phyloP scores from a whole-genome alignment of 2,329 filamentous ascomycete species.

The Biscogniauxia marginata region DNA sequence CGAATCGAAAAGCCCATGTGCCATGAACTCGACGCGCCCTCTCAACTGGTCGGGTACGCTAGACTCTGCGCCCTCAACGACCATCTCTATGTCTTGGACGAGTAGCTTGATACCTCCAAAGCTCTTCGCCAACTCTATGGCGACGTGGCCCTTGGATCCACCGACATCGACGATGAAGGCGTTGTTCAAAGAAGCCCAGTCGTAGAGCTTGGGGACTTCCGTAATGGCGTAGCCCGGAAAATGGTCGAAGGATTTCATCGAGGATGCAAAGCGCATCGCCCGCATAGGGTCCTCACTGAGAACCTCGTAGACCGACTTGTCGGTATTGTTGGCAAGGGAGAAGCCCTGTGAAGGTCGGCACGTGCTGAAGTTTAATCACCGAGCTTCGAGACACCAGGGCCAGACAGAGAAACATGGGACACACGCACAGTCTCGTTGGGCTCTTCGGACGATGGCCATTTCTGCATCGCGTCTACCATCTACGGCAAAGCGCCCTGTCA shows the following conservation, averaged over 20 bases:
- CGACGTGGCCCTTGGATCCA: conserved; percentile 18
- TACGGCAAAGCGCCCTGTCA: conserved; percentile 7
- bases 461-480: conserved; percentile 22
- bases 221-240: conserved; percentile 13
- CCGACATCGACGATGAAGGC: conserved; percentile 21
- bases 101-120: conserved; percentile 20
- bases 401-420: conserved; percentile 9
- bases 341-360: conserved; percentile 22
- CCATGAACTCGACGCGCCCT: conserved; percentile 22
- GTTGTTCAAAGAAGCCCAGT: conserved; percentile 25
- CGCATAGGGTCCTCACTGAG: conserved; percentile 7
- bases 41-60: conserved; percentile 17
- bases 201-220: conserved; percentile 18
- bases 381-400: background rate
- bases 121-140: conserved; percentile 20
- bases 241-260: conserved; percentile 16
- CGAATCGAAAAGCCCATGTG: conserved; percentile 21
- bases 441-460: conserved; percentile 23
- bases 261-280: conserved; percentile 11
- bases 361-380: conserved; percentile 2
- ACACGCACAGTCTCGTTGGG: conserved; percentile 21
- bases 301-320: conserved; percentile 17
- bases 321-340: conserved; percentile 14
- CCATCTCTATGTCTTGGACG: conserved; percentile 22
- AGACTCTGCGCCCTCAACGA: conserved; percentile 18